Conservation (phyloP, 495 filamentous ascomycete genomes). For the Tuber melanosporum region DNA sequence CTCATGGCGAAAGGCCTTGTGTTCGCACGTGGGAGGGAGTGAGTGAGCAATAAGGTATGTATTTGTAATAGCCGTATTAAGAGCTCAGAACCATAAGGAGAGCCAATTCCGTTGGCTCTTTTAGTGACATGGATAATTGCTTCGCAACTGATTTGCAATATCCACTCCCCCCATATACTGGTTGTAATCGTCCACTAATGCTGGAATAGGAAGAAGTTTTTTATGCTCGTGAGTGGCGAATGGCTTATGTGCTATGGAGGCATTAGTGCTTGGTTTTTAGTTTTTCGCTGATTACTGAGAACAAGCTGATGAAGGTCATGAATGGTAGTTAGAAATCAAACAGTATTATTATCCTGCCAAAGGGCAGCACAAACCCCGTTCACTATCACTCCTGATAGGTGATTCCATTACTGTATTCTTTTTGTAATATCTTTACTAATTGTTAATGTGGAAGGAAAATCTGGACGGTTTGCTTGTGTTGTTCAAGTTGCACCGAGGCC, state of each 20-base stretch:
- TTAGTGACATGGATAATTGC: conserved; percentile 24
- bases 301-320: background rate
- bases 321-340: conserved; percentile 13
- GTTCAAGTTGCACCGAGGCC: background rate
- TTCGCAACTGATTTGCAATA: conserved; percentile 17
- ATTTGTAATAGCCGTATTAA: background rate
- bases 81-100: conserved; percentile 25
- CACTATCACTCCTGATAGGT: background rate
- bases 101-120: conserved; percentile 21
- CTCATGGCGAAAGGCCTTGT: background rate
- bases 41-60: background rate
- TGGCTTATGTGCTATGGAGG: no score
- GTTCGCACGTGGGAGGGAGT: background rate
- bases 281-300: no score
- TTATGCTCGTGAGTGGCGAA: background rate
- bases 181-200: conserved; percentile 31
- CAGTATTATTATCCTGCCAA: conserved; percentile 12
- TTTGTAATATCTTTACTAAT: conserved; percentile 14
- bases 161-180: conserved; percentile 37
- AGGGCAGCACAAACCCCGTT: conserved; percentile 4
- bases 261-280: conserved; percentile 7
- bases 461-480: background rate
- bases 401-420: background rate
- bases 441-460: conserved; percentile 7
- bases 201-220: background rate